These are phyloP conservation scores for Tausonia pullulans DNA, from an alignment of 1,284 basidiomycete genomes.

Conservation along the genomic window DNA sequence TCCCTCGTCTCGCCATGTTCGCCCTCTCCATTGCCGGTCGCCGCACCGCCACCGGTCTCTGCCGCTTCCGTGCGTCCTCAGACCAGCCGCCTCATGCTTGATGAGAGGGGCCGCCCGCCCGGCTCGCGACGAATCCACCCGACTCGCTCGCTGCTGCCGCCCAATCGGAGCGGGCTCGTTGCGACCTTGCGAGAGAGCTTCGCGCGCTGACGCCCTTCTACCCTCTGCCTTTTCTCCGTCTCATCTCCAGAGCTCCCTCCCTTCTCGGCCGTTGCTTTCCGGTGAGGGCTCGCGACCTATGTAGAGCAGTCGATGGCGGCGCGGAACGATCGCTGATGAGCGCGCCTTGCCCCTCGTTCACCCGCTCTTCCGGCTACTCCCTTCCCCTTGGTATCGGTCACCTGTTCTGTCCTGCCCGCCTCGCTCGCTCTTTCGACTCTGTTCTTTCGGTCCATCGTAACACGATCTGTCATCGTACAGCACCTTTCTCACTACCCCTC, in stretches of 20 bases:
- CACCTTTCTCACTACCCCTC: slow-evolving; percentile 12
- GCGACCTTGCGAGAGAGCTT: background rate
- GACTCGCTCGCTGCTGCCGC: background rate
- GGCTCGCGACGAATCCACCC: background rate
- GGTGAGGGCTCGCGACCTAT: background rate
- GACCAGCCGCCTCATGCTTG: background rate
- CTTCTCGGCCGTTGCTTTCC: slow-evolving; percentile 11
- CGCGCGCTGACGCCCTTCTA: background rate
- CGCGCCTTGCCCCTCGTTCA: background rate
- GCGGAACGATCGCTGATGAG: background rate
- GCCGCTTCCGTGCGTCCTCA: slow-evolving; percentile 2
- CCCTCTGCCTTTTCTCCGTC: background rate
- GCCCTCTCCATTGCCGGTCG: slow-evolving; percentile 15
- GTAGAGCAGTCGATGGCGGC: too few relatives aligned
- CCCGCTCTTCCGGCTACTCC: background rate
- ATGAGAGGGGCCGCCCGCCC: background rate
- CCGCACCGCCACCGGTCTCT: slow-evolving; percentile 3
- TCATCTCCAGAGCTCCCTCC: slow-evolving; percentile 2
- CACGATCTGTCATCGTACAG: background rate
- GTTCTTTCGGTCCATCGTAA: too few relatives aligned
- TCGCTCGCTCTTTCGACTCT: background rate
- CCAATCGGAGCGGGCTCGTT: background rate
- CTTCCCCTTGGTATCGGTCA: background rate
- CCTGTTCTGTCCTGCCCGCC: background rate
- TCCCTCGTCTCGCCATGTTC: slow-evolving; percentile 7